Conservation (phyloP, 805 yeast genomes). For the Schizosaccharomyces lindneri region DNA sequence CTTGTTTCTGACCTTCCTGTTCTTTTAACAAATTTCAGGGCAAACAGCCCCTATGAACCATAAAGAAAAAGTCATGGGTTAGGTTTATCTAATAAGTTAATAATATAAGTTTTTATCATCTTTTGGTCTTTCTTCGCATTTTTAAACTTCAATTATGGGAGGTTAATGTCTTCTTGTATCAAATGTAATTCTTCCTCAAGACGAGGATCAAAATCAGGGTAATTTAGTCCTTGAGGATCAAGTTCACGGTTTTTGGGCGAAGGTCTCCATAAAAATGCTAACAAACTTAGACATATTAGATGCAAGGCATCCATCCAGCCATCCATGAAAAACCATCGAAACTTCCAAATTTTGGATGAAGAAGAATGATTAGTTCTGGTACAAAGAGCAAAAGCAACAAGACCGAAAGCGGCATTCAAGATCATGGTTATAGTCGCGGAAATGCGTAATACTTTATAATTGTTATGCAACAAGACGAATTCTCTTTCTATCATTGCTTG, state of each 20-base stretch:
- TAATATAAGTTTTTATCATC: too few species aligned
- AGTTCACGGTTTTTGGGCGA: constrained; percentile 49
- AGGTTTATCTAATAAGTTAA: neutral
- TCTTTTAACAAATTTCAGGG: neutral
- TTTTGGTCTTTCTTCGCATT: too few species aligned
- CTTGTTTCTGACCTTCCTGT: neutral
- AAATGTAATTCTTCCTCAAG: neutral
- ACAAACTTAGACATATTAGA: constrained; percentile 53
- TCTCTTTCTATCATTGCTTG: constrained; percentile 54
- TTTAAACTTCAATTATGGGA: too few species aligned
- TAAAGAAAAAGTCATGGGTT: neutral
- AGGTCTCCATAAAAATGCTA: constrained; percentile 92
- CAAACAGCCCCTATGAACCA: constrained; percentile 1
- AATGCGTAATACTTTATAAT: constrained; percentile 40
- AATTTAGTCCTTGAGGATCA: constrained; percentile 10
- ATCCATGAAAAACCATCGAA: constrained; percentile 64
- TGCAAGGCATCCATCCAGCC: constrained; percentile 90
- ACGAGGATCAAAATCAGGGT: neutral
- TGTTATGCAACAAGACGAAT: constrained; percentile 67
- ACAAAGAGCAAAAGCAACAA: constrained; percentile 25
- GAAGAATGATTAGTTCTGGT: constrained; percentile 16
- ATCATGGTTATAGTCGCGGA: constrained; percentile 6
- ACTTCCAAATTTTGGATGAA: constrained; percentile 49
- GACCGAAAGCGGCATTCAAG: constrained; percentile 38
- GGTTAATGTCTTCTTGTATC: neutral